Evolutionary conservation across 495 filamentous ascomycete genomes (phyloP).

Genomic region (Annulohypoxylon nitens): DNA sequence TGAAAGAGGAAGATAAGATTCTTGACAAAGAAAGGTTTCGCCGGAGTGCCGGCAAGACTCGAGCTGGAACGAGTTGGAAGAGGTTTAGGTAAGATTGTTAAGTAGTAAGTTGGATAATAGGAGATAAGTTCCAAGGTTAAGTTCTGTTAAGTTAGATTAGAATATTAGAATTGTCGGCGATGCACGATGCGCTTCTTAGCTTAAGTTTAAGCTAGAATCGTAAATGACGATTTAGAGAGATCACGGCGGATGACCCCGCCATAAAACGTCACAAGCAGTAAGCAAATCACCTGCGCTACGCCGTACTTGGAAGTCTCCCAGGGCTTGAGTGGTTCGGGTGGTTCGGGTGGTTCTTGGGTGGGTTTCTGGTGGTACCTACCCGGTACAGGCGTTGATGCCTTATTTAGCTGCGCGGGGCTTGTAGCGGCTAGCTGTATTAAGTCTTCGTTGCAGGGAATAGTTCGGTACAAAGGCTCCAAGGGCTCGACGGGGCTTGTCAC

Average conservation of each 20-base stretch:
- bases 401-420: conserved; percentile 44
- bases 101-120: not conserved
- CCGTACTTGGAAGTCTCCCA: not conserved
- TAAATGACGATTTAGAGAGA: conserved; percentile 41
- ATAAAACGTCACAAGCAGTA: conserved; percentile 47
- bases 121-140: conserved; percentile 3
- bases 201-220: conserved; percentile 36
- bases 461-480: not conserved
- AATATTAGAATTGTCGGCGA: not conserved
- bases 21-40: conserved; percentile 24
- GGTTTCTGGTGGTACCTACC: conserved; percentile 6
- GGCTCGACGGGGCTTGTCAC: conserved; percentile 1
- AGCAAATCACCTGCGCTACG: conserved; percentile 31
- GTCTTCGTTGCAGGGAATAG: conserved; percentile 23
- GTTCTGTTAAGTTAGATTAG: conserved; percentile 9
- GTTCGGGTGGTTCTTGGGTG: no score
- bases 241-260: conserved; percentile 45
- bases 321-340: no score
- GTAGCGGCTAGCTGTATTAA: conserved; percentile 19
- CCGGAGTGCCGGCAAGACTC: conserved; percentile 30
- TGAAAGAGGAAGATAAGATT: not conserved
- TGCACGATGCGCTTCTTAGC: conserved; percentile 20
- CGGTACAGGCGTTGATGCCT: conserved; percentile 41
- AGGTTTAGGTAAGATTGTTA: conserved; percentile 15
- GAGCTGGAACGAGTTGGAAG: not conserved